Conservation (phyloP, 495 filamentous ascomycete species). For the Paragyromitra xinjiangensis region DNA sequence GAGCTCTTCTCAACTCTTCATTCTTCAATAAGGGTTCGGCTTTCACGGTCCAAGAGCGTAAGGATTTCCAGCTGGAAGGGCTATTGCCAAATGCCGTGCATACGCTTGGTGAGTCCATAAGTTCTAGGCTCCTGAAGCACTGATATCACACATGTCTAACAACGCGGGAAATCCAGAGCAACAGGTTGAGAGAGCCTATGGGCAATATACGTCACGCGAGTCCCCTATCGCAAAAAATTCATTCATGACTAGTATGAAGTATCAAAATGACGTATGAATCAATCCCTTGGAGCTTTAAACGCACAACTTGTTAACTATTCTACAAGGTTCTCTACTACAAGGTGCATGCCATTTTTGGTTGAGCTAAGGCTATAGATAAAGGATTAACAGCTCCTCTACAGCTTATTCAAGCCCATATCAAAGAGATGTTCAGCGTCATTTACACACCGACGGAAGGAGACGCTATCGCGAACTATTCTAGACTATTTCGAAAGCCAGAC, state of each 20-base stretch:
- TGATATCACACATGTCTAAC: background rate
- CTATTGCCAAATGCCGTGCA: slow-evolving; percentile 76
- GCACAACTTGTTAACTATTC: slow-evolving; percentile 15
- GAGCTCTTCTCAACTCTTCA: slow-evolving; percentile 70
- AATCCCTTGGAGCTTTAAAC: background rate
- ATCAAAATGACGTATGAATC: slow-evolving; percentile 68
- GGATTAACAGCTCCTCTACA: slow-evolving; percentile 46
- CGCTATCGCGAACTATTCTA: slow-evolving; percentile 86
- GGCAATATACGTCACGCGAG: slow-evolving; percentile 72
- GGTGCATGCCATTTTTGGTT: slow-evolving; percentile 57
- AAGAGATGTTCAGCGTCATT: slow-evolving; percentile 88
- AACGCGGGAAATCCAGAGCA: slow-evolving; percentile 63
- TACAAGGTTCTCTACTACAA: slow-evolving; percentile 73
- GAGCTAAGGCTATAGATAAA: background rate
- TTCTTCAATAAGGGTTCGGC: slow-evolving; percentile 87
- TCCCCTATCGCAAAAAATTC: slow-evolving; percentile 80
- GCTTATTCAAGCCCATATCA: slow-evolving; percentile 72
- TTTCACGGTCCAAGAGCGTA: slow-evolving; percentile 73
- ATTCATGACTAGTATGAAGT: slow-evolving; percentile 80
- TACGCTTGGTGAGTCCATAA: slow-evolving; percentile 62
- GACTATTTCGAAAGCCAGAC: slow-evolving; percentile 78
- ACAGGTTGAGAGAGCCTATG: slow-evolving; percentile 78
- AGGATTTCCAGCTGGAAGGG: slow-evolving; percentile 73
- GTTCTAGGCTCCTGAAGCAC: background rate
- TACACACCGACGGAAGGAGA: slow-evolving; percentile 93